Percentiles rank a stretch among this genome's conserved stretches.
Conservation (phyloP, 1,139 yeast species). For the Wickerhamomyces sp. region DNA sequence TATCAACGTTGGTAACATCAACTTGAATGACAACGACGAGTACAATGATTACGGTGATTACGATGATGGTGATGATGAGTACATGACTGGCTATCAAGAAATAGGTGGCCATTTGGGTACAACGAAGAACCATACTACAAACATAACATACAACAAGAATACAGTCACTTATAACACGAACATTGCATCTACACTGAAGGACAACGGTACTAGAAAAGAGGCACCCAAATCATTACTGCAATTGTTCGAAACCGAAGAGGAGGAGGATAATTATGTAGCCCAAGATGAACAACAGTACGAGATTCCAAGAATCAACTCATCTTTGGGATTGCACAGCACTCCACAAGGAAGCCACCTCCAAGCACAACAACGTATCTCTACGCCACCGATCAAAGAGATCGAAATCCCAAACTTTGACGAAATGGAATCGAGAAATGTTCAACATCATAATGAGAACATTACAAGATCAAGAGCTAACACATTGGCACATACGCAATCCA, state of each 20-base stretch:
- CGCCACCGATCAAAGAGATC: conserved; percentile 48
- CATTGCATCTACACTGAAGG: conserved; percentile 24
- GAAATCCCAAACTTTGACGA: conserved; percentile 50
- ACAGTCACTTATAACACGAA: conserved; percentile 23
- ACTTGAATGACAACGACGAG: conserved; percentile 25
- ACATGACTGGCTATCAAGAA: conserved; percentile 22
- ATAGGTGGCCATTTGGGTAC: conserved; percentile 8
- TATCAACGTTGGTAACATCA: conserved; percentile 43
- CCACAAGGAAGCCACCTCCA: conserved; percentile 6
- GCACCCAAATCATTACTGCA: conserved; percentile 72
- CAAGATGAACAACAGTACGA: conserved; percentile 17
- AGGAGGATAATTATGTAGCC: conserved; percentile 23
- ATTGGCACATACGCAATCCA: conserved; percentile 44
- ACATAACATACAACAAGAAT: conserved; percentile 22
- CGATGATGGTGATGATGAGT: conserved; percentile 30
- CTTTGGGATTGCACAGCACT: conserved; percentile 43
- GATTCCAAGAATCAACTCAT: conserved; percentile 22
- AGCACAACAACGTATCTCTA: conserved; percentile 25
- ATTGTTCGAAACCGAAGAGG: conserved; percentile 50
- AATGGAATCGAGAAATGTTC: conserved; percentile 14
- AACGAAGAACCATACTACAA: conserved; percentile 13
- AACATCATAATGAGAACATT: conserved; percentile 4
- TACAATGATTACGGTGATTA: conserved; percentile 26
- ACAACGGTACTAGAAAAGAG: conserved; percentile 32
- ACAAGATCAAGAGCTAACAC: conserved; percentile 45